A percentile compares a stretch with the other conserved stretches of the same genome.
Evolutionary conservation across 2,329 filamentous ascomycete species (phyloP).

Genomic region (Plectosphaerella sp.): DNA sequence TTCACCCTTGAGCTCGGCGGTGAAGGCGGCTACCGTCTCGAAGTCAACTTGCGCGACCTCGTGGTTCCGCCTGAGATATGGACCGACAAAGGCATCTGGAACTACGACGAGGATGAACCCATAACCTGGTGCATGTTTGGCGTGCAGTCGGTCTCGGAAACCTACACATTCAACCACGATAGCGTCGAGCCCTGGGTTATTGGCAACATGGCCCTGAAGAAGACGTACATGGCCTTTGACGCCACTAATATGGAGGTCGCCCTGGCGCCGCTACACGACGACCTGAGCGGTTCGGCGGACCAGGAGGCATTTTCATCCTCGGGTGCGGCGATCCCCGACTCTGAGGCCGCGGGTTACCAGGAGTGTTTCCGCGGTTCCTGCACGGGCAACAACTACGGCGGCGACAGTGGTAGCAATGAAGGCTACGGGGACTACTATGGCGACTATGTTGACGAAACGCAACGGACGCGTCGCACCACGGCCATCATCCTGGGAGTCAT

Average conservation of each 20-base stretch:
- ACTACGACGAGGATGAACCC: background rate
- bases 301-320: background rate
- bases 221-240: conserved; percentile 28
- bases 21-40: conserved; percentile 18
- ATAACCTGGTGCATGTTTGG: conserved; percentile 22
- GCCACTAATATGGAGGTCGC: conserved; percentile 23
- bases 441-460: background rate
- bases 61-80: conserved; percentile 14
- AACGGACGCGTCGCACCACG: background rate
- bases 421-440: background rate
- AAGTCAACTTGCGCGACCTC: conserved; percentile 19
- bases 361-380: background rate
- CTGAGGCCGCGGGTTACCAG: background rate
- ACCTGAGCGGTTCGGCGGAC: background rate
- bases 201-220: conserved; percentile 20
- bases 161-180: background rate
- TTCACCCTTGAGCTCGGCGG: conserved; percentile 21
- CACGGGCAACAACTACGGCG: background rate
- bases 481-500: background rate
- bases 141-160: conserved; percentile 14
- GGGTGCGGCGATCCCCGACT: background rate
- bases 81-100: background rate
- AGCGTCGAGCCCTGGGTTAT: conserved; percentile 11
- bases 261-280: conserved; percentile 13
- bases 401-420: background rate